These are phyloP conservation scores for Morella rubra DNA, from an alignment of 306 rosid species.

Conservation along the genomic window DNA sequence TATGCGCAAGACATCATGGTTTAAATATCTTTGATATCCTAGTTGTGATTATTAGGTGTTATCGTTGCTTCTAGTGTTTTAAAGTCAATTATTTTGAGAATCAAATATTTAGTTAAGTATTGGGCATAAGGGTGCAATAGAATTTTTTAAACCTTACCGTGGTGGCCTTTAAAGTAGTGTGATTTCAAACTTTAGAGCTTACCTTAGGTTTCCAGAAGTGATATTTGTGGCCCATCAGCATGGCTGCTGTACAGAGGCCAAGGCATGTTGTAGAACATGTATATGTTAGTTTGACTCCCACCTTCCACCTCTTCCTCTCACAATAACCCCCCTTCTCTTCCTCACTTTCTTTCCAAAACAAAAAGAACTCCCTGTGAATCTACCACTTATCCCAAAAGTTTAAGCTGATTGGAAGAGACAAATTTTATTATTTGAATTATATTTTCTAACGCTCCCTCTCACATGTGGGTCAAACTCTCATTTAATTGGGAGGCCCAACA, in stretches of 20 bases:
- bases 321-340: not conserved
- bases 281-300: no score
- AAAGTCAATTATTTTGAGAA: not conserved
- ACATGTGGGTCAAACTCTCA: no score
- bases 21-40: not conserved
- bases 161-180: not conserved
- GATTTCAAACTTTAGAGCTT: not conserved
- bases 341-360: constrained; percentile 7
- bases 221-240: not conserved
- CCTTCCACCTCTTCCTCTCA: not conserved
- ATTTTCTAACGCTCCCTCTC: no score
- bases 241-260: not conserved
- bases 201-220: not conserved
- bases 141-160: not conserved
- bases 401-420: no score
- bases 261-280: not conserved
- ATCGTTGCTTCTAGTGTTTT: not conserved
- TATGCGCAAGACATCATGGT: not conserved
- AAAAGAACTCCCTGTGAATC: no score
- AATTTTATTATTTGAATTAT: no score
- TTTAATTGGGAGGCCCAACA: no score
- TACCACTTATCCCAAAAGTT: no score
- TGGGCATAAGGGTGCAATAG: not conserved
- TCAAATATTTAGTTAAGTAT: not conserved
- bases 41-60: not conserved